Percentiles rank a stretch among this genome's conserved stretches.
Conservation (phyloP, 257 asterid species). For the Scutellaria galericulata region DNA sequence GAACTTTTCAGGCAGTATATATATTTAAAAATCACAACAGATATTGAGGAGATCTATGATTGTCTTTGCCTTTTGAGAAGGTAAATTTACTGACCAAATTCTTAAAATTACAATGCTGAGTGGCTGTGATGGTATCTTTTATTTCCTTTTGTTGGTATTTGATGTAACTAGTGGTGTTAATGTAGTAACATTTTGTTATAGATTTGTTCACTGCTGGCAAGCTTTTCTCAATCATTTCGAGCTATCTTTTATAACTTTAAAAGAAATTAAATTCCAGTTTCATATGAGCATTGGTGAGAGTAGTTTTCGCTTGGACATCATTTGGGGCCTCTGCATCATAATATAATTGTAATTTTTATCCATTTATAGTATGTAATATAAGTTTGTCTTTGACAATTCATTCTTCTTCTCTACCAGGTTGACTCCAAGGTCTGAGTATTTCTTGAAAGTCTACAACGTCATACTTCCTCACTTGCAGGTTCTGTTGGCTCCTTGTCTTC, state of each 20-base stretch:
- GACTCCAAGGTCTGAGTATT: constrained; percentile 59
- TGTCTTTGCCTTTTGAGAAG: constrained; percentile 73
- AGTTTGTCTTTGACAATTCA: constrained; percentile 4
- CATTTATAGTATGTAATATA: neutral
- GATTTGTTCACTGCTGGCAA: neutral
- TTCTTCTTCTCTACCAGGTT: constrained; percentile 57
- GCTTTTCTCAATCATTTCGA: neutral
- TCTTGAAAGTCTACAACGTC: constrained; percentile 53
- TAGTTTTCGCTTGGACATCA: neutral
- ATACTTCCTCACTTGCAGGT: constrained; percentile 90
- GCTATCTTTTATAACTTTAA: constrained; percentile 15
- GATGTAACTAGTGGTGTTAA: neutral
- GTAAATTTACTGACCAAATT: constrained; percentile 38
- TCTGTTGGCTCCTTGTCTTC: constrained; percentile 31
- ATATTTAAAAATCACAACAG: constrained; percentile 63
- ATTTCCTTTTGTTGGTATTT: constrained; percentile 17
- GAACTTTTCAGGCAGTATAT: constrained; percentile 82
- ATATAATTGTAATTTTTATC: neutral
- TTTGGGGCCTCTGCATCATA: neutral
- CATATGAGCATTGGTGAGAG: neutral
- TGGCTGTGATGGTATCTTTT: constrained; percentile 10
- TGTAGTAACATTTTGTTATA: neutral
- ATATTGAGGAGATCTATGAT: constrained; percentile 84
- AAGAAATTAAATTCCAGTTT: constrained; percentile 8
- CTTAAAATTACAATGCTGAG: constrained; percentile 7